Conservation (phyloP, 2,329 filamentous ascomycete species). For the Sporothrix euskadiensis region DNA sequence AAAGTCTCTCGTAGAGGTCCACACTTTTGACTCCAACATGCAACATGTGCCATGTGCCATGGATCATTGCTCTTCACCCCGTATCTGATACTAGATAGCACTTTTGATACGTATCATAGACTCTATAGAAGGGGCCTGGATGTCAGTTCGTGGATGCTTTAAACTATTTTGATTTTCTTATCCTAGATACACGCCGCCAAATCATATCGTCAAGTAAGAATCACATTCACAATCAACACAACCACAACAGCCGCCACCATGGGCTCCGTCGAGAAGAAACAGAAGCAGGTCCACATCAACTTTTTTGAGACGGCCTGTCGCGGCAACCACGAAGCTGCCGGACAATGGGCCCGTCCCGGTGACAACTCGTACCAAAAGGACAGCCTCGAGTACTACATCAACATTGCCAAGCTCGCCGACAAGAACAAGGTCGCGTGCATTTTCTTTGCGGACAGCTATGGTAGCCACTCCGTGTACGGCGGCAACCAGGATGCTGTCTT, state of each 20-base stretch:
- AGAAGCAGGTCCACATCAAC: slow-evolving; percentile 35
- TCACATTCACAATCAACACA: background rate
- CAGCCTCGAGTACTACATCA: slow-evolving; percentile 25
- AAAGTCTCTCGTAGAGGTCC: background rate
- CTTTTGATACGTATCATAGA: background rate
- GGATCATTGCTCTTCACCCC: background rate
- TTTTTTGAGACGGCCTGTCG: slow-evolving; percentile 22
- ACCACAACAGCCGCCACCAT: background rate
- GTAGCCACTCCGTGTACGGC: slow-evolving; percentile 18
- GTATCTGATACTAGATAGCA: background rate
- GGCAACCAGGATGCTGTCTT: slow-evolving; percentile 19
- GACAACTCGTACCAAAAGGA: slow-evolving; percentile 25
- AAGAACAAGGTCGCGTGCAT: slow-evolving; percentile 24
- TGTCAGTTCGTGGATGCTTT: background rate
- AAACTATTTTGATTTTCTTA: background rate
- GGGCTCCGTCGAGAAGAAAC: slow-evolving; percentile 12
- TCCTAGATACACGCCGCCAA: slow-evolving; percentile 1
- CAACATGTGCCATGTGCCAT: background rate
- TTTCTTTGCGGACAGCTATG: slow-evolving; percentile 29
- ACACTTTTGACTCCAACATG: background rate
- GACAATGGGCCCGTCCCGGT: slow-evolving; percentile 25
- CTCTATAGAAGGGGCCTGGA: slow-evolving; percentile 2
- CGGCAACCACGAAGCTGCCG: slow-evolving; percentile 15
- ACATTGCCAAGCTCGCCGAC: slow-evolving; percentile 27
- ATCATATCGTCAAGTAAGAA: background rate